Evolutionary conservation across 768 basidiomycete species (phyloP), one percentile per base, ranked within the genome.

Genomic region (Serendipita indica): DNA sequence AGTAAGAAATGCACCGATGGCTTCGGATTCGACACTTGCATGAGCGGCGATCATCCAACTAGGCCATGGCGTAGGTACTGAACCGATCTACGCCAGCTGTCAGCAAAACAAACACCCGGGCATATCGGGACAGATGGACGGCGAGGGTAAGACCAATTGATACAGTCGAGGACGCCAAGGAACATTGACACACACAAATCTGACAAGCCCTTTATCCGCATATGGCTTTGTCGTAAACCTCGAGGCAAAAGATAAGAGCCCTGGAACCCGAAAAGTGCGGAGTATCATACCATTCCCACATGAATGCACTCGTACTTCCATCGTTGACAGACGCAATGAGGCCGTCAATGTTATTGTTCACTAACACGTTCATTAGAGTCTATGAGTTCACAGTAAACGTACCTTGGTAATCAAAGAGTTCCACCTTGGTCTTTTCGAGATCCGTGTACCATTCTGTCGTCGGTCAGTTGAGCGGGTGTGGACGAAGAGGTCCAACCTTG

Each of bases 41-140:
- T 89, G 85, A 5, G 89, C 89, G 25, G 89, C 93, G 65, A 98
- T 88, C 60, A 89, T 72, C 94, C 94, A 99, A 0, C 90, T 93
- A 13, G 92, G 89, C 94, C 94, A 99, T 0, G 94, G 94, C 0
- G 93, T 97, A 34, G 83, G 83, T 3, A 89, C 83, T 6, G 84
- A 82, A 13, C 86, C 85, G 62, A 90, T 89, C 86, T 89, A 46
- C 30, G 46, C 28, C 46, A 16, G 33, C 37, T 16, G 52, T 35
- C 20, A 30, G 14, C 18, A 39, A 0, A 14, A 27, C 30, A 27
- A 16, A n/a, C n/a, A n/a, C n/a, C n/a, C n/a, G n/a, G n/a, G n/a
- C n/a, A n/a, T n/a, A n/a, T n/a, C n/a, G n/a, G n/a, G n/a, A n/a
- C n/a, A n/a, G n/a, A n/a, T n/a, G n/a, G n/a, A n/a, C n/a, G n/a